Percentiles rank a stretch among this genome's conserved stretches.
Evolutionary conservation across 192 early-diverging fungal species (phyloP).

Genomic region (Entomortierella beljakovae): DNA sequence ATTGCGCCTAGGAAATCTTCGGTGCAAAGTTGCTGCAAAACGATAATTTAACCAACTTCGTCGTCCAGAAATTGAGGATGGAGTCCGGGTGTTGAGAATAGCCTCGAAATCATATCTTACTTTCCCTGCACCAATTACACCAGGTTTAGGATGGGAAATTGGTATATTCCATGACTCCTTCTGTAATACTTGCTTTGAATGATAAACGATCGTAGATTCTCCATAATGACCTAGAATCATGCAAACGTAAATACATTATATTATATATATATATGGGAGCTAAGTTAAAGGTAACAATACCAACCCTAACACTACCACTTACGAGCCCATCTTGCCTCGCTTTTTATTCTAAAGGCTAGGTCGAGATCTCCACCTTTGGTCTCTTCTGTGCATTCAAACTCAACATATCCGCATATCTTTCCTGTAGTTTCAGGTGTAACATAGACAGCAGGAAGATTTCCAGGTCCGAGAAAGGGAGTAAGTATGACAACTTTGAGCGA

Average conservation of each 20-base stretch:
- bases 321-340: slow-evolving; percentile 33
- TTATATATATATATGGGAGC: too few relatives aligned
- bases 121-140: slow-evolving; percentile 21
- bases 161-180: slow-evolving; percentile 19
- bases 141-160: slow-evolving; percentile 6
- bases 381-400: slow-evolving; percentile 29
- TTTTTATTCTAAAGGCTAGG: slow-evolving; percentile 30
- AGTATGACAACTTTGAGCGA: slow-evolving; percentile 24
- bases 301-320: too few relatives aligned
- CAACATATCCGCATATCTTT: slow-evolving; percentile 28
- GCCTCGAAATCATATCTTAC: slow-evolving; percentile 32
- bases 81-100: slow-evolving; percentile 5
- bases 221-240: slow-evolving; percentile 14
- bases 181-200: slow-evolving; percentile 30
- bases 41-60: slow-evolving; percentile 39
- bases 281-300: too few relatives aligned
- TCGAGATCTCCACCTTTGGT: slow-evolving; percentile 28
- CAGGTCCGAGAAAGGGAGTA: slow-evolving; percentile 37
- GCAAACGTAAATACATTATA: background rate
- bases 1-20: slow-evolving; percentile 20
- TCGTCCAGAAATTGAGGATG: slow-evolving; percentile 21
- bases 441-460: slow-evolving; percentile 41
- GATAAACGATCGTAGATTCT: slow-evolving; percentile 8
- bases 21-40: slow-evolving; percentile 15
- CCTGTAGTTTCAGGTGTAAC: slow-evolving; percentile 20